Conservation (phyloP, 495 filamentous ascomycete species). For the Hypoxylon fuscum region DNA sequence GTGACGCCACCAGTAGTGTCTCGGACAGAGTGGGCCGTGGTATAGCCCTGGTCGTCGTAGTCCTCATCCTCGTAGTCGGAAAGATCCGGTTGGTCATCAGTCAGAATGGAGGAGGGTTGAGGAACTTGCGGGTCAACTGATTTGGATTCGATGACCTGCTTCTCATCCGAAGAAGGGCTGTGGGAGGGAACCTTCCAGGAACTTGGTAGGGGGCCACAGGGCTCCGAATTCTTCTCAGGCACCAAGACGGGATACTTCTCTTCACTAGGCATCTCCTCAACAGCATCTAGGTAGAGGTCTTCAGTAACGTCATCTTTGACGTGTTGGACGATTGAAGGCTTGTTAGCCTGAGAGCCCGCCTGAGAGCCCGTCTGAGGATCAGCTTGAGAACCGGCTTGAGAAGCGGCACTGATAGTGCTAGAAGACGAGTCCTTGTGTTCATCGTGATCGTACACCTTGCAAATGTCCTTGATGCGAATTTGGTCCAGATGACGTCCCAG, state of each 20-base stretch:
- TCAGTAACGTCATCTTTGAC: conserved; percentile 48
- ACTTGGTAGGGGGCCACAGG: too few species aligned
- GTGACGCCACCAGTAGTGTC: conserved; percentile 79
- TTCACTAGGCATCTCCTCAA: conserved; percentile 46
- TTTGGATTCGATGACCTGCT: not conserved
- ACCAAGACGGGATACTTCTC: conserved; percentile 1
- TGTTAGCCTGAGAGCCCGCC: not conserved
- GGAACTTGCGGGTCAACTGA: not conserved
- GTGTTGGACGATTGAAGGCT: not conserved
- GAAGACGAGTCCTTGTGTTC: not conserved
- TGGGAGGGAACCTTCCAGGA: conserved; percentile 3
- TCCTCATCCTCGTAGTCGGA: conserved; percentile 74
- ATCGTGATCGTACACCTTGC: not conserved
- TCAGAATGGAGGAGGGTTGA: not conserved
- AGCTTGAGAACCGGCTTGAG: too few species aligned
- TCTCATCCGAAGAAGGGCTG: not conserved
- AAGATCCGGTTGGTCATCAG: conserved; percentile 22
- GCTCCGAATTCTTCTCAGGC: conserved; percentile 5
- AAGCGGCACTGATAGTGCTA: not conserved
- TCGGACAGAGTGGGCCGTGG: conserved; percentile 76
- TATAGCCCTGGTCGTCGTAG: conserved; percentile 84
- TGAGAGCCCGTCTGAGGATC: too few species aligned
- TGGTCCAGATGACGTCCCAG: conserved; percentile 2
- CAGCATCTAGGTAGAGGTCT: conserved; percentile 53
- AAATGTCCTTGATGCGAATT: conserved; percentile 5